phyloP scores from a whole-genome alignment of 306 rosid genomes.

The Begonia loranthoides region DNA sequence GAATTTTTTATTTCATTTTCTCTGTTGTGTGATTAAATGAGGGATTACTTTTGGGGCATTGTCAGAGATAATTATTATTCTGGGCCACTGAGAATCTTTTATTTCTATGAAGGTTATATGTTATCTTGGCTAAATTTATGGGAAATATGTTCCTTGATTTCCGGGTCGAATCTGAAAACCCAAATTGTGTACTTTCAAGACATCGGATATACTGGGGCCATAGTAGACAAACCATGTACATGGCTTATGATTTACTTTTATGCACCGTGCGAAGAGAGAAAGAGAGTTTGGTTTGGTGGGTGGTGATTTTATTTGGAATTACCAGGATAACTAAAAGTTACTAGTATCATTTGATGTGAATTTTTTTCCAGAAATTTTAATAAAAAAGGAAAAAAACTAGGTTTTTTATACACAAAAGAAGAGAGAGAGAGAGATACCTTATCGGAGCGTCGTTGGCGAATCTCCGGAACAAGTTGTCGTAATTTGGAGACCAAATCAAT shows the following conservation, averaged over 20 bases:
- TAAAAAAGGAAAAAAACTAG: too few relatives aligned
- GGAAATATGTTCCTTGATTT: conserved; percentile 5
- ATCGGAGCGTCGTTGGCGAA: conserved; percentile 68
- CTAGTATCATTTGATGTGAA: too few relatives aligned
- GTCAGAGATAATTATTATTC: neutral
- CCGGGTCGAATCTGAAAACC: conserved; percentile 3
- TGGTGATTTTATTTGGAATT: neutral
- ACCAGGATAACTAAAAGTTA: too few relatives aligned
- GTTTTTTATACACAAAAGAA: neutral
- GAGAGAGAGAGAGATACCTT: conserved; percentile 33
- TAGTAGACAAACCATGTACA: too few relatives aligned
- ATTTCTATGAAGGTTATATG: neutral
- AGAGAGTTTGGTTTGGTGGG: neutral
- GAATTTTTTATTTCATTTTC: conserved; percentile 6
- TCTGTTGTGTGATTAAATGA: neutral
- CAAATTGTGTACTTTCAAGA: neutral
- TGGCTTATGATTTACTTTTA: neutral
- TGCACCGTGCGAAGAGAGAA: neutral
- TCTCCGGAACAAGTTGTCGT: conserved; percentile 98
- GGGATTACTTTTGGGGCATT: too few relatives aligned
- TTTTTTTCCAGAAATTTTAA: too few relatives aligned
- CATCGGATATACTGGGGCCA: neutral
- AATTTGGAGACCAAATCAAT: conserved; percentile 83
- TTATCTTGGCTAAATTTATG: neutral
- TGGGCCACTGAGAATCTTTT: conserved; percentile 7